Percentiles rank a stretch among this genome's conserved stretches.
phyloP scores from a whole-genome alignment of 352 stramenopile genomes.

The Pythium phragmitis region DNA sequence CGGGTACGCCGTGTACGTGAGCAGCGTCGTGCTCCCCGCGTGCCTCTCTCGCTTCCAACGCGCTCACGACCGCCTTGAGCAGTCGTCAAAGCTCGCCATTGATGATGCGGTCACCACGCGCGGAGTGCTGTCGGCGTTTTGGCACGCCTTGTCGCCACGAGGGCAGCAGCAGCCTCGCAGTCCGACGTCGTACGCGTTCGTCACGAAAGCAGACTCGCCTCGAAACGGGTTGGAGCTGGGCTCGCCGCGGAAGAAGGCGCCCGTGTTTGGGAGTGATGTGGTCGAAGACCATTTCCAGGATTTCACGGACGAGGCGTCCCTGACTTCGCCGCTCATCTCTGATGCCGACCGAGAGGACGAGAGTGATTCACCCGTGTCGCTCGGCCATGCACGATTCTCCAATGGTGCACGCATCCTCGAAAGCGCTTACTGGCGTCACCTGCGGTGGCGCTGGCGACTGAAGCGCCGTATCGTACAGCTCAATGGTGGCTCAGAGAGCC shows the following conservation, averaged over 20 bases:
- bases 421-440: constrained; percentile 65
- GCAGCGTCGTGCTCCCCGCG: constrained; percentile 51
- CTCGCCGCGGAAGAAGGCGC: constrained; percentile 15
- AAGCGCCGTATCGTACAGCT: constrained; percentile 47
- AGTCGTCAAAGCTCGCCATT: background rate
- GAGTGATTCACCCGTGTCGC: background rate
- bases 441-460: constrained; percentile 69
- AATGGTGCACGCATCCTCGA: constrained; percentile 40
- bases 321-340: constrained; percentile 63
- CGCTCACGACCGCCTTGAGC: background rate
- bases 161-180: constrained; percentile 21
- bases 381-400: constrained; percentile 31
- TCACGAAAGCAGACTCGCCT: constrained; percentile 29
- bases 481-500: constrained; percentile 41
- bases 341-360: constrained; percentile 36
- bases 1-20: constrained; percentile 61
- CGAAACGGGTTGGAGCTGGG: constrained; percentile 17
- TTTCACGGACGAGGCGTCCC: constrained; percentile 26
- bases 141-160: constrained; percentile 56
- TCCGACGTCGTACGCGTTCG: constrained; percentile 46
- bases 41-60: constrained; percentile 40
- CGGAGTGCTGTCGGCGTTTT: constrained; percentile 71
- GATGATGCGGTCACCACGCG: constrained; percentile 8
- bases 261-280: constrained; percentile 45
- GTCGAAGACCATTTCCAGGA: constrained; percentile 74